These are phyloP conservation scores for Fusarium sp. DNA, from an alignment of 2,329 filamentous ascomycete species.

Conservation along the genomic window DNA sequence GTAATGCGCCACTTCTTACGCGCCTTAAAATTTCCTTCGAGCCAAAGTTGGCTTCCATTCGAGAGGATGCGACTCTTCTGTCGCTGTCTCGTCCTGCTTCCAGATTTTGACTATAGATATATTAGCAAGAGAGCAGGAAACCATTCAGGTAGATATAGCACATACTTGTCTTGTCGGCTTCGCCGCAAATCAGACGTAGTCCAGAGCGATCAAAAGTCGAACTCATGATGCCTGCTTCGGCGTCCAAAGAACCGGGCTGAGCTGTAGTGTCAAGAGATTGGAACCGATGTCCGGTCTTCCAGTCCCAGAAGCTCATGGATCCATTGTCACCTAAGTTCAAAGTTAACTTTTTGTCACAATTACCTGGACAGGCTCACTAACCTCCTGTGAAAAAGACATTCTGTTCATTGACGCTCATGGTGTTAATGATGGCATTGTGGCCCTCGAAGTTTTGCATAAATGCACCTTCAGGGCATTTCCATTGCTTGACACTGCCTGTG, in stretches of 20 bases:
- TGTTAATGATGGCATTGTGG: conserved; percentile 97
- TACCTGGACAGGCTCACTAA: conserved; percentile 38
- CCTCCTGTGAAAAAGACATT: conserved; percentile 94
- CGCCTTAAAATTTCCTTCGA: conserved; percentile 76
- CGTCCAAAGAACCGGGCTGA: conserved; percentile 92
- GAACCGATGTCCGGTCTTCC: conserved; percentile 95
- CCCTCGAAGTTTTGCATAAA: conserved; percentile 99
- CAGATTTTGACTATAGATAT: conserved; percentile 82
- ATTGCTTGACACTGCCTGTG: conserved; percentile 96
- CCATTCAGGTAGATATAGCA: conserved; percentile 15
- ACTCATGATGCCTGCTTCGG: conserved; percentile 94
- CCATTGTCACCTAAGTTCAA: conserved; percentile 79
- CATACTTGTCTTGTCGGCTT: conserved; percentile 93
- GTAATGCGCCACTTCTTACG: conserved; percentile 8
- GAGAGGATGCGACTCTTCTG: conserved; percentile 89
- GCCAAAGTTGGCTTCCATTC: conserved; percentile 90
- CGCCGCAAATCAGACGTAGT: conserved; percentile 88
- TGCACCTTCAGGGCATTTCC: conserved; percentile 97
- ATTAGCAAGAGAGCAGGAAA: conserved; percentile 43
- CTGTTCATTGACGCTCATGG: conserved; percentile 90
- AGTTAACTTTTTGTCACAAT: conserved; percentile 16
- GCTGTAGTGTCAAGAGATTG: conserved; percentile 91
- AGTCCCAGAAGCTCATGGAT: conserved; percentile 98
- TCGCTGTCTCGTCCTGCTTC: conserved; percentile 93
- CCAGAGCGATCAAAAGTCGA: conserved; percentile 93